These are phyloP conservation scores for Lentinula novae-zelandiae DNA, from an alignment of 1,284 basidiomycete species.

Conservation along the genomic window DNA sequence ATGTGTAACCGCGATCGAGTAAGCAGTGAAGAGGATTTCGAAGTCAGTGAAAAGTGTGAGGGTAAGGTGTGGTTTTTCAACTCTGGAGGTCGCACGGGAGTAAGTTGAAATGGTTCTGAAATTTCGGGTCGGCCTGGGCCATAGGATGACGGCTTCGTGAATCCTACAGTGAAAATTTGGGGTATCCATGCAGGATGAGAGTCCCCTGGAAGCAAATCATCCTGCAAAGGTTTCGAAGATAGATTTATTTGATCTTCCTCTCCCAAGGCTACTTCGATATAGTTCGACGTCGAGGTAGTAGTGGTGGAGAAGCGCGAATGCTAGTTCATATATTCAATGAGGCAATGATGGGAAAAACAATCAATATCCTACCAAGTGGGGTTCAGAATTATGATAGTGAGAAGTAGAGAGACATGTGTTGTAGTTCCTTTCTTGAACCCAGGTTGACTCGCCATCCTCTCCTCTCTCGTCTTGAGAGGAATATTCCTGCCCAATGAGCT, in stretches of 20 bases:
- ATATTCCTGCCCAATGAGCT: constrained; percentile 6
- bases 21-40: neutral
- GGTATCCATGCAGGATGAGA: constrained; percentile 13
- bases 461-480: neutral
- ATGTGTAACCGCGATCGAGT: neutral
- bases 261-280: constrained; percentile 30
- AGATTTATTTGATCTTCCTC: neutral
- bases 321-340: constrained; percentile 21
- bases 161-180: constrained; percentile 14
- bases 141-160: constrained; percentile 7
- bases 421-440: neutral
- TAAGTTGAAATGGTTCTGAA: constrained; percentile 15
- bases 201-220: constrained; percentile 9
- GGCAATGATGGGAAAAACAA: neutral
- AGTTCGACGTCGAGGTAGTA: constrained; percentile 47
- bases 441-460: neutral
- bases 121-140: constrained; percentile 8
- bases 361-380: constrained; percentile 14
- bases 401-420: neutral
- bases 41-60: neutral
- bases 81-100: constrained; percentile 1
- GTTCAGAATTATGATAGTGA: constrained; percentile 4
- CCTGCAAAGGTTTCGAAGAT: neutral
- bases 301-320: constrained; percentile 48
- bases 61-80: neutral